Evolutionary conservation across 345 rosid species (phyloP), one percentile per base, ranked within the genome.

Genomic region (Pistacia vera): DNA sequence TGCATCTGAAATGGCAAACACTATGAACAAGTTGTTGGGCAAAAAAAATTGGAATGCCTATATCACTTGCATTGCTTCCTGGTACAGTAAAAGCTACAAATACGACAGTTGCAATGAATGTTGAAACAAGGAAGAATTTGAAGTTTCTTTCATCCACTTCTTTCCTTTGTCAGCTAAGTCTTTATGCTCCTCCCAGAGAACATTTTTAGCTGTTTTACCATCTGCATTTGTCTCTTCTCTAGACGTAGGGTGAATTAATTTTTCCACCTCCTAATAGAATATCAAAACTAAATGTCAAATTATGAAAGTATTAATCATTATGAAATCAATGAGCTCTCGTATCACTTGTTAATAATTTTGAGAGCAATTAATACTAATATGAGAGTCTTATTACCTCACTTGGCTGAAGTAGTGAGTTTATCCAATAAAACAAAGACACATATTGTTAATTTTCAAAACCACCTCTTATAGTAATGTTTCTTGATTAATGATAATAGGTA

Each of bases 71-170:
- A 11, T 63, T 8, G 18, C 66, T 46, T 4, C 48, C 73, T 1
- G 78, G 81, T 20, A 68, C 78, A 4, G 77, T 73, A 63, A 78
- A 57, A 20, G 69, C 74, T 49, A 74, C 77, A 30, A 79, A 75
- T 18, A 65, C 67, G 7, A 75, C 51, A 0, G 79, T 75, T 10
- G 51, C 61, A 16, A 79, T 79, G 12, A 79, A 68, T 2, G 82
- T 65, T 8, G 75, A 70, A 6, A 70, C 82, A 60, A 78, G 22
- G 70, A 78, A 13, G 72, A 78, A 17, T 25, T 66, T 20, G 73
- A 51, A 9, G 69, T 66, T 25, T 67, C 74, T 30, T 74, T 79
- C 74, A 68, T 68, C 78, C 78, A 73, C 35, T 57, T 68, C 74
- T 74, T 75, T 20, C 82, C 82, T 11, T 74, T 51, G 8, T 46